phyloP scores from a whole-genome alignment of 2,329 filamentous ascomycete genomes.

The Chaetomiaceae sp. region DNA sequence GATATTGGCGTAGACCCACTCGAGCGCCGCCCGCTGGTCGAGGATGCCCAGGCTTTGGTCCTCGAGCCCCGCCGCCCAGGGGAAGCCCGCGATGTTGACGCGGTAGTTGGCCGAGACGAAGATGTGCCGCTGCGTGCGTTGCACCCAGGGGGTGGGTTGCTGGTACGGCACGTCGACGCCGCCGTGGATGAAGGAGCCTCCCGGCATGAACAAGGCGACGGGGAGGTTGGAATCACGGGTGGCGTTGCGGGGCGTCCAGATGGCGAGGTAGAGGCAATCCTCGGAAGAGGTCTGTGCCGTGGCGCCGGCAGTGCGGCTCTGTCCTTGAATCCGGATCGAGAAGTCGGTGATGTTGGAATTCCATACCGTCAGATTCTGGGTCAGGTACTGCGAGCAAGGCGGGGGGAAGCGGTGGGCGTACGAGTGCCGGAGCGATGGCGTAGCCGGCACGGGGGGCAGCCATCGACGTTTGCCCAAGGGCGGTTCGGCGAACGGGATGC shows the following conservation, averaged over 20 bases:
- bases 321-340: slow-evolving; percentile 30
- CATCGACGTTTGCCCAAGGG: slow-evolving; percentile 28
- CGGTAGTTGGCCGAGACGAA: slow-evolving; percentile 40
- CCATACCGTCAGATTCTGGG: slow-evolving; percentile 27
- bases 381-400: slow-evolving; percentile 27
- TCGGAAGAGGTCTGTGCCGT: slow-evolving; percentile 27
- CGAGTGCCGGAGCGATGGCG: slow-evolving; percentile 18
- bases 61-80: slow-evolving; percentile 29
- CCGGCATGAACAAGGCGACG: slow-evolving; percentile 45
- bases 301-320: slow-evolving; percentile 29
- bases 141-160: slow-evolving; percentile 41
- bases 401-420: slow-evolving; percentile 26
- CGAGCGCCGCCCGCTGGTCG: slow-evolving; percentile 47
- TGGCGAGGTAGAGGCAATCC: slow-evolving; percentile 44
- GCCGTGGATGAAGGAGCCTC: slow-evolving; percentile 43
- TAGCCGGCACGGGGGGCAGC: slow-evolving; percentile 22
- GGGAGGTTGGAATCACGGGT: slow-evolving; percentile 29
- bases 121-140: slow-evolving; percentile 37
- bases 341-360: slow-evolving; percentile 32
- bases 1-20: slow-evolving; percentile 49
- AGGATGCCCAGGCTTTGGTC: slow-evolving; percentile 44
- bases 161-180: slow-evolving; percentile 44
- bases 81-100: slow-evolving; percentile 35
- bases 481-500: slow-evolving; percentile 37
- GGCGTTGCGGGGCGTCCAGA: slow-evolving; percentile 37